These are phyloP conservation scores for Barnettozyma vustinii DNA, from an alignment of 805 yeast species.

Conservation along the genomic window DNA sequence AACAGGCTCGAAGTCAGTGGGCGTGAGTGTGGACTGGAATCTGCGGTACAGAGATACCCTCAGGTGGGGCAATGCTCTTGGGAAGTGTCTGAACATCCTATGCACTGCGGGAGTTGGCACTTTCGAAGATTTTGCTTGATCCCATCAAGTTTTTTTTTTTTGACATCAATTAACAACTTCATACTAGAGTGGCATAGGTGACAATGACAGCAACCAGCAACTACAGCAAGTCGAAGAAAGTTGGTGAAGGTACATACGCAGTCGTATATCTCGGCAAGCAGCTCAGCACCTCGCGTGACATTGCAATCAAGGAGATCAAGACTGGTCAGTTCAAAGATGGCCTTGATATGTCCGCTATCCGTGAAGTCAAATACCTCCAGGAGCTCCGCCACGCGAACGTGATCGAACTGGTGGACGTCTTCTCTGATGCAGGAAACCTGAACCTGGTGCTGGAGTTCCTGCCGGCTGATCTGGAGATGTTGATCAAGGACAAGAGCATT, in stretches of 20 bases:
- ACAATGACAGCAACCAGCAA: neutral
- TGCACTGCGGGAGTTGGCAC: neutral
- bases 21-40: neutral
- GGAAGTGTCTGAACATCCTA: neutral
- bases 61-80: neutral
- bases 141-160: neutral
- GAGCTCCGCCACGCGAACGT: conserved; percentile 76
- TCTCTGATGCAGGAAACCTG: conserved; percentile 55
- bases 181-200: neutral
- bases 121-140: neutral
- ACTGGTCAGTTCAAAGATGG: conserved; percentile 95
- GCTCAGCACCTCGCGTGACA: conserved; percentile 44
- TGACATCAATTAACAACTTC: too few relatives aligned
- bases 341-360: conserved; percentile 92
- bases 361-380: conserved; percentile 85
- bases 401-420: conserved; percentile 86
- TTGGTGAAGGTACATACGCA: conserved; percentile 99
- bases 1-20: conserved; percentile 24
- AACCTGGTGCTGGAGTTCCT: conserved; percentile 90
- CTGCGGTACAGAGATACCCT: neutral
- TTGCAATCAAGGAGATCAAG: conserved; percentile 95
- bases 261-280: conserved; percentile 86
- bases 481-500: conserved; percentile 73
- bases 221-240: conserved; percentile 49
- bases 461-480: conserved; percentile 86